These are phyloP conservation scores for Flaveria linearis DNA, from an alignment of 129 eudicot species.

Conservation along the genomic window DNA sequence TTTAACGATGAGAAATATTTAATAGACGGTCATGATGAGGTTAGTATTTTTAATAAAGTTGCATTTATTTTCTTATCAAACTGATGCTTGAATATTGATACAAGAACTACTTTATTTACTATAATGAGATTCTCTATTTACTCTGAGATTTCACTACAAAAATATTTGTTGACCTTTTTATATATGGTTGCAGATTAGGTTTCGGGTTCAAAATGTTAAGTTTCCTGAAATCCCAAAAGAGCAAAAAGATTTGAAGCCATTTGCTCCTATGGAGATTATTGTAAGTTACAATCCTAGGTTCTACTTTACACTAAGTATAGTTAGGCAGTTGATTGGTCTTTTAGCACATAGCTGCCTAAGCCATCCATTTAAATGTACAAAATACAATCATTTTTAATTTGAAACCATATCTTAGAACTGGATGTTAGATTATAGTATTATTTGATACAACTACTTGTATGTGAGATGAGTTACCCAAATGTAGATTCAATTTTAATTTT, in stretches of 20 bases:
- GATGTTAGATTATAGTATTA: not conserved
- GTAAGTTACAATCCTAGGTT: slow-evolving; percentile 47
- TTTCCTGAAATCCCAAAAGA: slow-evolving; percentile 78
- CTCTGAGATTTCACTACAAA: slow-evolving; percentile 3
- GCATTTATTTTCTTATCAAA: not conserved
- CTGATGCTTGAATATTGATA: not conserved
- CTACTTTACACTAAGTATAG: not conserved
- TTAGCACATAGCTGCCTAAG: not conserved
- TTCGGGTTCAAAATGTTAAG: slow-evolving; percentile 58
- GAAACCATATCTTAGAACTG: not conserved
- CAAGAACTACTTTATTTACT: too few species aligned
- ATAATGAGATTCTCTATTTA: not conserved
- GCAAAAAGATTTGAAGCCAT: slow-evolving; percentile 58
- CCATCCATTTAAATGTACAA: not conserved
- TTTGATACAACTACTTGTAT: not conserved
- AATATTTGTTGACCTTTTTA: not conserved
- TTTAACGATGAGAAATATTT: slow-evolving; percentile 47
- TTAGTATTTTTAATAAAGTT: slow-evolving; percentile 16
- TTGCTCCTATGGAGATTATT: slow-evolving; percentile 86
- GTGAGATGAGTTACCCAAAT: not conserved
- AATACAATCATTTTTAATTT: not conserved
- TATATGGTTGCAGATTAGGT: slow-evolving; percentile 64
- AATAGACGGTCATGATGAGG: slow-evolving; percentile 72
- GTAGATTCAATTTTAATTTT: not conserved
- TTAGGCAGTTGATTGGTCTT: not conserved